Base-by-base conservation (phyloP, 306 rosid genomes). In the Sicyos baderoa region DNA sequence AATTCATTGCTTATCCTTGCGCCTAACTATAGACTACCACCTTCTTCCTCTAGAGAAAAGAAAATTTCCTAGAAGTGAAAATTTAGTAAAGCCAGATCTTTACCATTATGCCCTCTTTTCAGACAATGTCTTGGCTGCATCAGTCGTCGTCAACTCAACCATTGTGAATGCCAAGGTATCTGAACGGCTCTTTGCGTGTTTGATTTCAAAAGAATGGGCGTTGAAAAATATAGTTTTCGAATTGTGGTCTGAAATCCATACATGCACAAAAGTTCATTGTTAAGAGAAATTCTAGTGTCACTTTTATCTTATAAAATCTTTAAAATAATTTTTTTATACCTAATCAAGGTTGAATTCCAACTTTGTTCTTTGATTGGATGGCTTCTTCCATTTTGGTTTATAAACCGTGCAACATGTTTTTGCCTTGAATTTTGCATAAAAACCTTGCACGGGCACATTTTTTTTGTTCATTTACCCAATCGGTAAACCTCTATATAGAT, bases 51-150 rank as follows among this genome's bases (percentile, higher is more conserved):
- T 73, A 22, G 97, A 85, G 75, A 90, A 88, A 80, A 86, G 96
- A 75, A 88, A 83, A 76, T 94, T 90, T 79, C 97, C 99, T 10
- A 51, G 79, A 81, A 86, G 88, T 47, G 97, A 94, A 81, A 94
- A 90, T 74, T 77, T 94, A 77, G 97, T 85, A 76, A 82, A 94
- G 78, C 92, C 97, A 37, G 76, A 49, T 69, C 90, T 94, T 55
- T 84, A 88, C 73, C 97, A 94, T 82, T 94, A 94, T 64, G 97
- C 99, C 29, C 86, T 94, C 67, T 94, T 94, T 83, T 94, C 97
- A n/a, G 99, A 94, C 84, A 94, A 94, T 70, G 99, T 94, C 76
- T 83, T 94, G 95, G 99, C 97, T 77, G 96, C 99, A 71, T 94
- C 96, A 9, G 96, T 94, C 15, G 97, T 94, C 54, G 96, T 94